A percentile compares a stretch with the other conserved stretches of the same genome.
phyloP scores from a whole-genome alignment of 768 basidiomycete genomes.

The Pleurotus eryngii region DNA sequence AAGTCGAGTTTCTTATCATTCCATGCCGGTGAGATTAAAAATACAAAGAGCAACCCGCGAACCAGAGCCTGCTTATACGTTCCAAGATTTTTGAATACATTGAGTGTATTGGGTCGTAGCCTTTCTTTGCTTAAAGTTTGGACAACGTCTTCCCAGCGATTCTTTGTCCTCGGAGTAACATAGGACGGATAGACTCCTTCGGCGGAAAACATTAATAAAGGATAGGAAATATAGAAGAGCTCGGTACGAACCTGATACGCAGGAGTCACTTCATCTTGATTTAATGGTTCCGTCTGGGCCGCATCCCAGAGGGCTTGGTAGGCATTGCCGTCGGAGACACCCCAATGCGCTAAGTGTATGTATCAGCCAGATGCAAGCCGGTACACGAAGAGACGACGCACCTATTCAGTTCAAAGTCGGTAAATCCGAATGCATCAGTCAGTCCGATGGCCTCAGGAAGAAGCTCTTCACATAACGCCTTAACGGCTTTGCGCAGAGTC shows the following conservation, averaged over 20 bases:
- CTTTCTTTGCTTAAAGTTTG: not conserved
- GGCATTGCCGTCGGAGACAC: slow-evolving; percentile 59
- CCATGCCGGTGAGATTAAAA: no score
- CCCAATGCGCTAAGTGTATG: slow-evolving; percentile 50
- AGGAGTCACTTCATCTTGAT: slow-evolving; percentile 44
- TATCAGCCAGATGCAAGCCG: not conserved
- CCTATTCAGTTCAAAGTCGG: slow-evolving; percentile 76
- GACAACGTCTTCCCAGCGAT: slow-evolving; percentile 19
- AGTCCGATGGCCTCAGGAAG: slow-evolving; percentile 65
- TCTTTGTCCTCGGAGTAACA: slow-evolving; percentile 45
- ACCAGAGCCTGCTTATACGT: no score
- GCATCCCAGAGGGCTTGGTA: slow-evolving; percentile 66
- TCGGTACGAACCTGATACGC: slow-evolving; percentile 49
- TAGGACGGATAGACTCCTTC: slow-evolving; percentile 48
- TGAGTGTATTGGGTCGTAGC: not conserved
- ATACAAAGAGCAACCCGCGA: no score
- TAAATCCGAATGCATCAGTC: slow-evolving; percentile 71
- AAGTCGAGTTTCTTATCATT: no score
- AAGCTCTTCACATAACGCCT: slow-evolving; percentile 44
- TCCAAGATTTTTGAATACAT: not conserved
- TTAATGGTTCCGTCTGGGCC: slow-evolving; percentile 59
- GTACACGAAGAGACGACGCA: slow-evolving; percentile 17
- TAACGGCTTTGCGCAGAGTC: slow-evolving; percentile 47
- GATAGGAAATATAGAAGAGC: not conserved
- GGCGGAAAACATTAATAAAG: not conserved